Percentiles rank a stretch among this genome's conserved stretches.
phyloP scores from a whole-genome alignment of 805 yeast species.

The Candida insectalens region DNA sequence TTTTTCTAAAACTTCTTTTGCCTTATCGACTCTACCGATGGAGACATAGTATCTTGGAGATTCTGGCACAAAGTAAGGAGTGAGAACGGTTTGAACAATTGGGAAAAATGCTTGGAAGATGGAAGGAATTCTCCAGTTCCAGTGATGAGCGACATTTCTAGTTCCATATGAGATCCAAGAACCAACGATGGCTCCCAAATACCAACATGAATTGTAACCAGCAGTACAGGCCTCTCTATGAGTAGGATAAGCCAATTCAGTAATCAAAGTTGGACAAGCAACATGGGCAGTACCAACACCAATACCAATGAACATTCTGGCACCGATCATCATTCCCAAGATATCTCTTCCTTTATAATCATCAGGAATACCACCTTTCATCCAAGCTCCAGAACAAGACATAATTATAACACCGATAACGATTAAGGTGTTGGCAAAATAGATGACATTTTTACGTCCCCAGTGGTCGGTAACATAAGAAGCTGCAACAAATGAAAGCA shows the following conservation, averaged over 20 bases:
- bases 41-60: slow-evolving; percentile 28
- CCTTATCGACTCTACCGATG: slow-evolving; percentile 27
- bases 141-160: slow-evolving; percentile 26
- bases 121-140: slow-evolving; percentile 47
- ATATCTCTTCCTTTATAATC: slow-evolving; percentile 6
- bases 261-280: slow-evolving; percentile 20
- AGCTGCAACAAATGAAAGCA: slow-evolving; percentile 1
- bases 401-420: slow-evolving; percentile 23
- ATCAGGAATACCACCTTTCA: background rate
- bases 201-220: slow-evolving; percentile 33
- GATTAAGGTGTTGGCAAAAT: slow-evolving; percentile 10
- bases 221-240: slow-evolving; percentile 21
- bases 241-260: slow-evolving; percentile 20
- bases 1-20: slow-evolving; percentile 35
- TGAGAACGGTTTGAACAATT: slow-evolving; percentile 28
- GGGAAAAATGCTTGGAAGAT: slow-evolving; percentile 34
- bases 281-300: slow-evolving; percentile 16
- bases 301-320: slow-evolving; percentile 23
- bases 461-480: slow-evolving; percentile 4
- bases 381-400: slow-evolving; percentile 33
- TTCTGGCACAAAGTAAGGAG: slow-evolving; percentile 30
- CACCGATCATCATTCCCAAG: slow-evolving; percentile 22
- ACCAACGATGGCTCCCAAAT: slow-evolving; percentile 34
- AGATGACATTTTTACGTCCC: slow-evolving; percentile 17
- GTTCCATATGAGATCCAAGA: slow-evolving; percentile 30